phyloP scores from a whole-genome alignment of 495 filamentous ascomycete species.

The Chaetomium cochliodes region DNA sequence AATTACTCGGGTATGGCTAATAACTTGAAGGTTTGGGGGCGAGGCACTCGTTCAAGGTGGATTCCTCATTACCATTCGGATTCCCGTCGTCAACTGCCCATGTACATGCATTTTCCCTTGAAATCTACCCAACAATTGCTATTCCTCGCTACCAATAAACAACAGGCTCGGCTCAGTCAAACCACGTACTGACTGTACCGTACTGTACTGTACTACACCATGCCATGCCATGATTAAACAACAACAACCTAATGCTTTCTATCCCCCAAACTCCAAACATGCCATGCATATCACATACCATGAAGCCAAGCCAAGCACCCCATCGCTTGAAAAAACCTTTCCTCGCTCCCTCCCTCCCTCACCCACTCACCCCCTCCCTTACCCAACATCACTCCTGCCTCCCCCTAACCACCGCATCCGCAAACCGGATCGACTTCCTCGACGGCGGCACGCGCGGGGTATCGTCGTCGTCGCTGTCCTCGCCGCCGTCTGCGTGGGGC shows the following conservation, averaged over 20 bases:
- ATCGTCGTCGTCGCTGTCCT: slow-evolving; percentile 64
- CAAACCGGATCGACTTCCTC: slow-evolving; percentile 48
- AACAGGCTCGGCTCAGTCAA: not conserved
- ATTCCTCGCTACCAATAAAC: slow-evolving; percentile 10
- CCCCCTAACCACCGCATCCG: slow-evolving; percentile 37
- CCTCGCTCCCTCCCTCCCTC: too few species aligned
- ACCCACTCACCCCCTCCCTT: not conserved
- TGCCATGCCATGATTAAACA: not conserved
- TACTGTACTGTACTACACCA: not conserved
- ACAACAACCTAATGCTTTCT: not conserved
- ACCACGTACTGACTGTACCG: too few species aligned
- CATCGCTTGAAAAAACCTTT: not conserved
- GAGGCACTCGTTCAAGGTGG: too few species aligned
- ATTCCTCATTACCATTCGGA: too few species aligned
- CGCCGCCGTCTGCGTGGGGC: slow-evolving; percentile 52
- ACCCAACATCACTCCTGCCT: not conserved
- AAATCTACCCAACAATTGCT: slow-evolving; percentile 13
- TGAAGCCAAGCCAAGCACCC: not conserved
- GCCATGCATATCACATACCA: not conserved
- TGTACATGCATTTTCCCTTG: not conserved
- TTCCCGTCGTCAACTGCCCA: too few species aligned
- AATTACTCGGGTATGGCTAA: too few species aligned
- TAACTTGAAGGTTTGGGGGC: too few species aligned
- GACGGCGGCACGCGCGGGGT: slow-evolving; percentile 47
- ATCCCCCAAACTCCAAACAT: slow-evolving; percentile 10